Base-by-base conservation (phyloP, 2,329 filamentous ascomycete genomes). In the Zalaria sp. region DNA sequence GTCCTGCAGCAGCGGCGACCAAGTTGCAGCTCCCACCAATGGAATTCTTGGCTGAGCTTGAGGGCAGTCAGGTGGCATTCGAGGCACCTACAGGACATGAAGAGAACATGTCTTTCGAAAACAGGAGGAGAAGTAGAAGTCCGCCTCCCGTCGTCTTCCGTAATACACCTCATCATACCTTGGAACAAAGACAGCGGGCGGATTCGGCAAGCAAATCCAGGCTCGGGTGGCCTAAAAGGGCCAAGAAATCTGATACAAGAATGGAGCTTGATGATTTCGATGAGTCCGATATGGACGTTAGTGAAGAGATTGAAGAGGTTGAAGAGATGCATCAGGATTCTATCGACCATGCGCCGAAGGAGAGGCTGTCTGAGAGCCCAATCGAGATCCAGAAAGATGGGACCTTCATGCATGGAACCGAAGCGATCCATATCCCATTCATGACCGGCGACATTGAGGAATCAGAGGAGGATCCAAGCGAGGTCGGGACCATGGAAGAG, bases 181-280 rank as follows among this genome's bases (percentile, higher is more conserved):
- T 18, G 18, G 18, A 18, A 18, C 18, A 18, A 18, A 18, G 18
- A 2, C 18, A 18, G 18, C 18, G 18, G 18, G 18, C 18, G 18
- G 18, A 18, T 18, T 18, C 18, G 2, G 18, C 18, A 18, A 18
- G 18, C 18, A 18, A 18, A 2, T 2, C 7, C 29, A 32, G 29
- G 29, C 29, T 32, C 29, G n/a, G 18, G 18, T 32, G 29, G 29
- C 29, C n/a, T 7, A 32, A 32, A 32, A 32, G 77, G 57, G 66
- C 71, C 35, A 75, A 69, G 43, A 70, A 71, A 49, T 71, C 77
- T 1, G 78, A 76, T 47, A 64, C 73, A 10, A 74, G 79, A 25
- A 68, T 79, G 47, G 77, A 79, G 42, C 66, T 86, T 8, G 82
- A 86, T 52, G 80, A 83, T 48, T 81, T 82, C 37, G 81, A 83